Conservation (phyloP, 1,284 basidiomycete genomes). For the Boletus hoseneyae region DNA sequence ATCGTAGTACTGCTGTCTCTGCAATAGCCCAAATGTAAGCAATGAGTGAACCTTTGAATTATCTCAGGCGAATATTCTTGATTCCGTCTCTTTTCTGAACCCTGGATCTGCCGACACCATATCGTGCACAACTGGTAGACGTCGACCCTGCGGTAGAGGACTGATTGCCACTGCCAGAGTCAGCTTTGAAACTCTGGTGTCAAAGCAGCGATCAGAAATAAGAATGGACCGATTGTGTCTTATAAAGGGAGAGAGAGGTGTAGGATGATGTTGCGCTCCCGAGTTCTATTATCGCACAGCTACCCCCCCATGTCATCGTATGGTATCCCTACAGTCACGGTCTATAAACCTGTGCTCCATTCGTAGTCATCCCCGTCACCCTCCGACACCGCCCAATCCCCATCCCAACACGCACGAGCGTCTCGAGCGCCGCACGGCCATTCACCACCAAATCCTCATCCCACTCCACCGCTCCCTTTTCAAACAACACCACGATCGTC, state of each 20-base stretch:
- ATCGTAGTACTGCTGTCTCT: not conserved
- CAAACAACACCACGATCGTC: constrained; percentile 85
- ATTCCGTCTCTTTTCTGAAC: not conserved
- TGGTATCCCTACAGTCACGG: no score
- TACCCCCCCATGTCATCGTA: no score
- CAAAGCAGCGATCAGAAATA: not conserved
- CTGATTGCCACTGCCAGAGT: no score
- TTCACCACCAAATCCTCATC: constrained; percentile 91
- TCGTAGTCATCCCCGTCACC: not conserved
- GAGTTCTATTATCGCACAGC: no score
- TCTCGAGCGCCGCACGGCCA: constrained; percentile 79
- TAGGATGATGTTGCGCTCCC: no score
- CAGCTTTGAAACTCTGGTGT: no score
- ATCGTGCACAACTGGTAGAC: not conserved
- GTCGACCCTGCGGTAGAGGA: no score
- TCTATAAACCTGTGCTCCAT: constrained; percentile 10
- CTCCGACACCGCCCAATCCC: constrained; percentile 59
- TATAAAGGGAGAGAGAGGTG: no score
- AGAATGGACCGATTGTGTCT: no score
- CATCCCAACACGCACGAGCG: constrained; percentile 85
- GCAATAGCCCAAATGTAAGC: not conserved
- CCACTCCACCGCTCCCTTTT: constrained; percentile 79
- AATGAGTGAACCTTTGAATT: not conserved
- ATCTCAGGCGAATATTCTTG: not conserved
- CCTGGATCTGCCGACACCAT: not conserved